These are phyloP conservation scores for Aspergillus sclerotiicarbonarius DNA, from an alignment of 495 filamentous ascomycete genomes.

Conservation along the genomic window DNA sequence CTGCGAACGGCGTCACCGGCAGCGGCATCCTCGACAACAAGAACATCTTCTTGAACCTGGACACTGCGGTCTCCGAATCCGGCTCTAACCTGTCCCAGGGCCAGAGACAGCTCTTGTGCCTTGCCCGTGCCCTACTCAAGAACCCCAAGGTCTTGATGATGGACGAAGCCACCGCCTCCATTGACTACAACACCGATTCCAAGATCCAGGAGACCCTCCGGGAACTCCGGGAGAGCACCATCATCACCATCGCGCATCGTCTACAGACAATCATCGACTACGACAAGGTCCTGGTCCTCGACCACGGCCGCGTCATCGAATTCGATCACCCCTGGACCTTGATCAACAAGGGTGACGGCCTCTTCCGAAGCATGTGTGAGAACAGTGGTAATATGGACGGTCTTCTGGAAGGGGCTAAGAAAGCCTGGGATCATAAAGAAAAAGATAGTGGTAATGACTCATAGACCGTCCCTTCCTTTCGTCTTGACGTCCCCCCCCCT, in stretches of 20 bases:
- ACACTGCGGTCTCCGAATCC: slow-evolving; percentile 82
- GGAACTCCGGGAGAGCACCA: slow-evolving; percentile 80
- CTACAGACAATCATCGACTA: slow-evolving; percentile 97
- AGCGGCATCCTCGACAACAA: slow-evolving; percentile 64
- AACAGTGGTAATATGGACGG: slow-evolving; percentile 83
- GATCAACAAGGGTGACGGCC: slow-evolving; percentile 61
- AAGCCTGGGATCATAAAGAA: slow-evolving; percentile 57
- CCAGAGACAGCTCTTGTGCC: slow-evolving; percentile 91
- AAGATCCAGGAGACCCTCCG: slow-evolving; percentile 96
- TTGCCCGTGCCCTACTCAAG: slow-evolving; percentile 92
- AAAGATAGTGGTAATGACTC: slow-evolving; percentile 54
- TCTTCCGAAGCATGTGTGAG: slow-evolving; percentile 91
- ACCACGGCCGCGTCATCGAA: slow-evolving; percentile 84
- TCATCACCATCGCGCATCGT: slow-evolving; percentile 97
- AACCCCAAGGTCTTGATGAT: slow-evolving; percentile 90
- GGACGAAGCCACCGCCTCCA: slow-evolving; percentile 98
- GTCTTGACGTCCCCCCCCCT: background rate
- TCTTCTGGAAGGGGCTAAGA: slow-evolving; percentile 72
- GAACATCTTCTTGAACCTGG: slow-evolving; percentile 89
- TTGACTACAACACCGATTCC: slow-evolving; percentile 92
- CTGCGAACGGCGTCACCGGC: slow-evolving; percentile 36
- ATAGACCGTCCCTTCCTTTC: slow-evolving; percentile 14
- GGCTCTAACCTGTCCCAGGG: slow-evolving; percentile 97
- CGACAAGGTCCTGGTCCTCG: slow-evolving; percentile 95
- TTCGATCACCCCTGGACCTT: slow-evolving; percentile 84